Evolutionary conservation across 2,329 filamentous ascomycete genomes (phyloP).

Genomic region (Aspergillus sp.): DNA sequence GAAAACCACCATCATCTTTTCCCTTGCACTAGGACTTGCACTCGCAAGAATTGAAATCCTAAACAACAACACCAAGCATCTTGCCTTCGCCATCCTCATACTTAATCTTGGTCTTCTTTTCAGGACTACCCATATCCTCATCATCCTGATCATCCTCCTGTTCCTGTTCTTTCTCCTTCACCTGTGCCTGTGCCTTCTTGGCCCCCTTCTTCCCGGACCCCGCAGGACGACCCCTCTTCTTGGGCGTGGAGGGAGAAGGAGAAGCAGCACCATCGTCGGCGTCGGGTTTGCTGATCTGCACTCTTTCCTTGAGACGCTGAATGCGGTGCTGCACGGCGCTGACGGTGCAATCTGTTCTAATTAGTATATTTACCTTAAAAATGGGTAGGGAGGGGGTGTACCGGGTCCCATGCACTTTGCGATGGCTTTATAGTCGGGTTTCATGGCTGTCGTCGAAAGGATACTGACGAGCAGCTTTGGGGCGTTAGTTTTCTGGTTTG

Average conservation of each 20-base stretch:
- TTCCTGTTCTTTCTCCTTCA: background rate
- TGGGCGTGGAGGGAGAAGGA: background rate
- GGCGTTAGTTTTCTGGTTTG: background rate
- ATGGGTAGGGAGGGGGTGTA: background rate
- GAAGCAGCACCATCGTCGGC: background rate
- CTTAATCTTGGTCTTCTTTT: too few relatives aligned
- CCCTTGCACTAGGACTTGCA: too few relatives aligned
- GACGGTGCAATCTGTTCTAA: constrained; percentile 14
- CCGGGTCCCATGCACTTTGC: constrained; percentile 19
- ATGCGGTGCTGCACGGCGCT: constrained; percentile 19
- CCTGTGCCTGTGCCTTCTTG: background rate
- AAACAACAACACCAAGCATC: too few relatives aligned
- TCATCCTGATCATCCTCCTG: background rate
- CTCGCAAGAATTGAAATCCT: too few relatives aligned
- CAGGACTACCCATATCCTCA: background rate
- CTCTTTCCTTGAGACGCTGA: constrained; percentile 9
- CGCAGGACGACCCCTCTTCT: constrained; percentile 3
- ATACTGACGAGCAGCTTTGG: constrained; percentile 19
- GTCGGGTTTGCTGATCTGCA: constrained; percentile 5
- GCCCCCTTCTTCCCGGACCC: background rate
- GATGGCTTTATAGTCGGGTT: constrained; percentile 14
- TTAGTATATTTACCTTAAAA: background rate
- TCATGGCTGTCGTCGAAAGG: constrained; percentile 9
- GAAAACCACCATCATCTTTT: too few relatives aligned
- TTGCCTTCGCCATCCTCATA: too few relatives aligned